phyloP scores from a whole-genome alignment of 345 rosid species.

The Camelina sativa region DNA sequence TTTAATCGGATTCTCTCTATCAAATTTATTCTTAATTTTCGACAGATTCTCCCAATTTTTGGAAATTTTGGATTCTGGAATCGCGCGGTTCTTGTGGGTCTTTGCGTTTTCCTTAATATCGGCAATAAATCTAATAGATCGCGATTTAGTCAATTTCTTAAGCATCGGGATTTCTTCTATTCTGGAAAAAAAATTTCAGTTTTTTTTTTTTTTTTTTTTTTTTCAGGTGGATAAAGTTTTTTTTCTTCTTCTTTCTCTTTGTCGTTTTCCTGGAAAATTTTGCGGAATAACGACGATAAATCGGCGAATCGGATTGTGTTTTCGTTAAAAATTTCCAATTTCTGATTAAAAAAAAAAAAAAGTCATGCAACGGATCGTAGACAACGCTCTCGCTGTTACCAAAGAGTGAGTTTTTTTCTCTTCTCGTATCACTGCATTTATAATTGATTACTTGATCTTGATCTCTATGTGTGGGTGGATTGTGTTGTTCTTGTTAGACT shows the following conservation, averaged over 20 bases:
- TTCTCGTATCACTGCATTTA: conserved; percentile 16
- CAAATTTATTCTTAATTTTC: neutral
- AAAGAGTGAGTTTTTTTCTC: conserved; percentile 75
- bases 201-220: neutral
- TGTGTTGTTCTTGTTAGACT: neutral
- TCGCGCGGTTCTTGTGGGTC: conserved; percentile 30
- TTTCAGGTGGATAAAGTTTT: conserved; percentile 34
- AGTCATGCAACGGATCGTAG: conserved; percentile 82
- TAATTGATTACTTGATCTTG: neutral
- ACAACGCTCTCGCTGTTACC: conserved; percentile 80
- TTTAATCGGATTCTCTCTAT: conserved; percentile 23
- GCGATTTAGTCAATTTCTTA: conserved; percentile 22
- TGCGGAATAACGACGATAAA: conserved; percentile 6
- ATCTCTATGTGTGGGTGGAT: conserved; percentile 5
- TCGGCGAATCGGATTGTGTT: conserved; percentile 4
- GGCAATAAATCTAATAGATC: neutral
- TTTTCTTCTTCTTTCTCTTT: neutral
- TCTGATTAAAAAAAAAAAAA: neutral
- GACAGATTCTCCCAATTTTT: conserved; percentile 21
- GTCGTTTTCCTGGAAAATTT: conserved; percentile 22
- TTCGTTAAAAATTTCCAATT: neutral
- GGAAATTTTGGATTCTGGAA: conserved; percentile 2
- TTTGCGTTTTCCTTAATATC: conserved; percentile 6
- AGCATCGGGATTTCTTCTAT: conserved; percentile 13
- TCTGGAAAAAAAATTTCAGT: neutral